Evolutionary conservation across 768 basidiomycete species (phyloP).

Genomic region (Trametes cubensis): DNA sequence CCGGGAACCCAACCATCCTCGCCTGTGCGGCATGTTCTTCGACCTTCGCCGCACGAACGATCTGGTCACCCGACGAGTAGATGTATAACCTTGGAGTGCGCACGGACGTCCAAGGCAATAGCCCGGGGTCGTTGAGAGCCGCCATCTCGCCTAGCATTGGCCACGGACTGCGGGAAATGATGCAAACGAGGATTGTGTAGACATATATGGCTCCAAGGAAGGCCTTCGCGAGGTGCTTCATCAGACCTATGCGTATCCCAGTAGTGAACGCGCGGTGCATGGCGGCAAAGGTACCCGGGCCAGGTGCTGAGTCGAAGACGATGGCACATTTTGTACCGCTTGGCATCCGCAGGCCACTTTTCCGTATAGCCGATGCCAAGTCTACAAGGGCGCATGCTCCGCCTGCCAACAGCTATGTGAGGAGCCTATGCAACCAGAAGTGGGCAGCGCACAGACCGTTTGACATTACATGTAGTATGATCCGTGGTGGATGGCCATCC

Average conservation of each 20-base stretch:
- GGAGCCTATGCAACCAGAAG: background rate
- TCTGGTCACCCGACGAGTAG: constrained; percentile 36
- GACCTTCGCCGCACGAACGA: constrained; percentile 35
- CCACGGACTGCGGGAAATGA: background rate
- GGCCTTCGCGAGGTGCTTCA: constrained; percentile 4
- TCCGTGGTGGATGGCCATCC: background rate
- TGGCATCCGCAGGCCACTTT: background rate
- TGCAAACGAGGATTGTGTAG: background rate
- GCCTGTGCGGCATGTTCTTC: constrained; percentile 32
- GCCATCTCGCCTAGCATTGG: background rate
- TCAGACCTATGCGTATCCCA: constrained; percentile 2
- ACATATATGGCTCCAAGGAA: background rate
- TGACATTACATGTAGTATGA: constrained; percentile 9
- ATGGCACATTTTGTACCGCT: constrained; percentile 10
- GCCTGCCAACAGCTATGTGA: background rate
- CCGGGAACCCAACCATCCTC: constrained; percentile 29
- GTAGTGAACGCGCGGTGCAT: constrained; percentile 24
- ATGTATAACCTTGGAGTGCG: constrained; percentile 41
- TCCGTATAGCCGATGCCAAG: background rate
- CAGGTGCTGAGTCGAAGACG: constrained; percentile 27
- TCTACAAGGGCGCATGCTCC: constrained; percentile 1
- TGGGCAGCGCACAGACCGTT: background rate
- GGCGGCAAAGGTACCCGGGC: background rate
- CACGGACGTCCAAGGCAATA: constrained; percentile 37
- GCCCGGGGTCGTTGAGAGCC: constrained; percentile 22